phyloP scores from a whole-genome alignment of 169 alveolate species.

The Condylostoma magnum region DNA sequence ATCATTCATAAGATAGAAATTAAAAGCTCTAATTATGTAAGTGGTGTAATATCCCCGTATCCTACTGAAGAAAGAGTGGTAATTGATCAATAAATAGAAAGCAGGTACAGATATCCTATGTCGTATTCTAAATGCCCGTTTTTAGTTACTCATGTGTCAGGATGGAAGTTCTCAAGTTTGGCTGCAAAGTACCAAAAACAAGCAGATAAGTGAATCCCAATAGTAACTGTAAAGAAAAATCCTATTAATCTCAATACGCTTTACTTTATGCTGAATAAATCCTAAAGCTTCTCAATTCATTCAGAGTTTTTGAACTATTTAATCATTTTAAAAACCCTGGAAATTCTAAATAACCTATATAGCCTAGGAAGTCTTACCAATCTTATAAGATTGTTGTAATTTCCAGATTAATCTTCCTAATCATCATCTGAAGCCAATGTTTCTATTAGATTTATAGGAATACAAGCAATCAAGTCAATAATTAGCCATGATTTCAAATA shows the following conservation, averaged over 20 bases:
- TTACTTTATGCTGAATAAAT: constrained; percentile 22
- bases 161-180: constrained; percentile 35
- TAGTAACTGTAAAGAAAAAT: constrained; percentile 36
- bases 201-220: constrained; percentile 58
- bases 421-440: background rate
- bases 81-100: constrained; percentile 5
- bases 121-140: background rate
- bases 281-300: background rate
- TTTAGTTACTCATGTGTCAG: constrained; percentile 45
- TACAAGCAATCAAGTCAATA: constrained; percentile 52
- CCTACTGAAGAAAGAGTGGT: constrained; percentile 23
- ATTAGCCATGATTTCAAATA: constrained; percentile 64
- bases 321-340: background rate
- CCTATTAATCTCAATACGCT: constrained; percentile 35
- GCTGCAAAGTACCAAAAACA: constrained; percentile 66
- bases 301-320: background rate
- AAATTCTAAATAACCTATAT: background rate
- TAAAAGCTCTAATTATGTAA: background rate
- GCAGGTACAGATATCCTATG: background rate
- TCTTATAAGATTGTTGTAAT: background rate
- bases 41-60: constrained; percentile 23
- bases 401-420: too few relatives aligned
- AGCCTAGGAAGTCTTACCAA: background rate
- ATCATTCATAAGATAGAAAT: constrained; percentile 28
- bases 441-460: constrained; percentile 47